phyloP scores from a whole-genome alignment of 352 stramenopile genomes.

The Pythium rhizo-oryzae region DNA sequence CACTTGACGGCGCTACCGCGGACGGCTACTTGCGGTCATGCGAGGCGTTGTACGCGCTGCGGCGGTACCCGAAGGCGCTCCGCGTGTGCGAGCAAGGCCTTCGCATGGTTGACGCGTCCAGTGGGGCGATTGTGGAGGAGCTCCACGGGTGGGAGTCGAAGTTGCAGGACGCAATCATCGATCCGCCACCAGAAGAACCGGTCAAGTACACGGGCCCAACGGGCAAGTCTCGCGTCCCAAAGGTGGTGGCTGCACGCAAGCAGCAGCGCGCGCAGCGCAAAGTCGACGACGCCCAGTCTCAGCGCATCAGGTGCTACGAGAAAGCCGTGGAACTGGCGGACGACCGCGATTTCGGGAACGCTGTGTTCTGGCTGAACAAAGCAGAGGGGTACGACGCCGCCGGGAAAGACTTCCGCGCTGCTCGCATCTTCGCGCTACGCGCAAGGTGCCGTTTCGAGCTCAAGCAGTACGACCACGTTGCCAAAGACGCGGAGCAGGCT shows the following conservation, averaged over 20 bases:
- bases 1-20: background rate
- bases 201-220: background rate
- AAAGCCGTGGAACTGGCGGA: conserved; percentile 23
- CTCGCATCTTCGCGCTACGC: conserved; percentile 13
- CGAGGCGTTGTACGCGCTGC: conserved; percentile 17
- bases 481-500: conserved; percentile 7
- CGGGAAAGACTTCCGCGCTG: background rate
- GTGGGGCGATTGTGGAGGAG: background rate
- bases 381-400: conserved; percentile 17
- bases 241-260: conserved; percentile 19
- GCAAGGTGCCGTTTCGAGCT: conserved; percentile 26
- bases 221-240: conserved; percentile 19
- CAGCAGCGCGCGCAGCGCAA: conserved; percentile 19
- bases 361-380: conserved; percentile 29
- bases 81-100: conserved; percentile 26
- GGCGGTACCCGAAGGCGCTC: conserved; percentile 20
- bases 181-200: conserved; percentile 18
- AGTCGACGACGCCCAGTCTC: conserved; percentile 17
- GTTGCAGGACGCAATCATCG: conserved; percentile 13
- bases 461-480: conserved; percentile 27
- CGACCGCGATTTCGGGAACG: conserved; percentile 27
- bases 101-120: background rate
- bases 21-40: conserved; percentile 22
- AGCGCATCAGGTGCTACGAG: conserved; percentile 13
- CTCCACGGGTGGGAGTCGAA: conserved; percentile 12